These are phyloP conservation scores for Ganoderma sp. DNA, from an alignment of 1,284 basidiomycete species.

Conservation along the genomic window DNA sequence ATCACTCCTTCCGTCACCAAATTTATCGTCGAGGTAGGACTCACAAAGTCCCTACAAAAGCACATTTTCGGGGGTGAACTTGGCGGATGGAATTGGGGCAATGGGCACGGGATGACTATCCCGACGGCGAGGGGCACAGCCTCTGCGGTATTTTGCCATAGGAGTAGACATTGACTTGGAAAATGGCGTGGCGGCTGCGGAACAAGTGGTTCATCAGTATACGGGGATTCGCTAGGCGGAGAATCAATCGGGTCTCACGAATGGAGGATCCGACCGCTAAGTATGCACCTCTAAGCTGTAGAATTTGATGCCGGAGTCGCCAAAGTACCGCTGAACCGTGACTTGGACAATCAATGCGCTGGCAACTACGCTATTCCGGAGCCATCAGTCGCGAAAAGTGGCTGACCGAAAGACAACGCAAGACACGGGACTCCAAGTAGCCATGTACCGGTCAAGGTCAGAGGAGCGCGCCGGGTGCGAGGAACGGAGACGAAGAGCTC, in stretches of 20 bases:
- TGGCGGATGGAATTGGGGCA: not conserved
- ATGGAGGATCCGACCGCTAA: not conserved
- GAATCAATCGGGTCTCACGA: not conserved
- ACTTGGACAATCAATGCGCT: not conserved
- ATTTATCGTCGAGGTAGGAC: not conserved
- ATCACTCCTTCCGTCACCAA: not conserved
- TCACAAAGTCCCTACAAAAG: not conserved
- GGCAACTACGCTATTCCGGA: not conserved
- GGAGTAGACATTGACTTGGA: not conserved
- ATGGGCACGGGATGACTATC: not conserved
- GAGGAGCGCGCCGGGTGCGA: not conserved
- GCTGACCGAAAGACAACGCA: not conserved
- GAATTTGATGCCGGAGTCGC: not conserved
- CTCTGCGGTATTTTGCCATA: slow-evolving; percentile 5
- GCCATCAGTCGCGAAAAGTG: not conserved
- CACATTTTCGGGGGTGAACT: not conserved
- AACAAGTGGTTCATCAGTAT: not conserved
- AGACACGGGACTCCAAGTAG: not conserved
- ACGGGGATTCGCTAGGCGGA: not conserved
- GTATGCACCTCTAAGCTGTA: not conserved
- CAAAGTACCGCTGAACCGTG: not conserved
- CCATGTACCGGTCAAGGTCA: not conserved
- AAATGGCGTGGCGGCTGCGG: not conserved
- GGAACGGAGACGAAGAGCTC: not conserved
- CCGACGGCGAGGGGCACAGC: not conserved